Conservation (phyloP, 1,284 basidiomycete genomes). For the Rhodotorula sp. region DNA sequence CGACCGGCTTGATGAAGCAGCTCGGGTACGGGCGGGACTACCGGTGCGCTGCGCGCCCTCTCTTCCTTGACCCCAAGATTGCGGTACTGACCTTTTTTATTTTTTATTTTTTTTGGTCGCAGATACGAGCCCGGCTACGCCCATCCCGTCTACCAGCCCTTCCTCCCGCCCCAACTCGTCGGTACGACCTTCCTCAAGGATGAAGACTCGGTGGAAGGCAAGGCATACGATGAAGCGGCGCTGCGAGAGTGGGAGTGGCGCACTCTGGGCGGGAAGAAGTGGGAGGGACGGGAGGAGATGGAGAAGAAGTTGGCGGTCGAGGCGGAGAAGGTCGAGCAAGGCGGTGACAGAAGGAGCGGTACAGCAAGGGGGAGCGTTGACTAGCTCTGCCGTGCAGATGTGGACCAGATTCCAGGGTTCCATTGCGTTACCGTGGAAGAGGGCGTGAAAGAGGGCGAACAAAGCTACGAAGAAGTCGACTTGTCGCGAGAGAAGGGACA, state of each 20-base stretch:
- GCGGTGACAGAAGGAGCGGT: neutral
- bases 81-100: neutral
- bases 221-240: conserved; percentile 70
- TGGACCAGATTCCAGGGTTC: no score
- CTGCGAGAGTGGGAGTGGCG: conserved; percentile 68
- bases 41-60: conserved; percentile 34
- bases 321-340: no score
- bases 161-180: conserved; percentile 52
- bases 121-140: conserved; percentile 73
- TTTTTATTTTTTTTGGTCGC: neutral
- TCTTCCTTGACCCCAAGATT: neutral
- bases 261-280: conserved; percentile 61
- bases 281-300: conserved; percentile 57
- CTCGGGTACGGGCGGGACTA: conserved; percentile 73
- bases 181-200: conserved; percentile 57
- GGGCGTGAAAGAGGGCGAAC: no score
- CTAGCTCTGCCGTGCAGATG: no score
- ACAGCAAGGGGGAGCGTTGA: no score
- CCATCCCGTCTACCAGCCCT: conserved; percentile 56
- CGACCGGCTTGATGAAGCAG: conserved; percentile 75
- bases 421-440: no score
- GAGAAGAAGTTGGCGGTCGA: conserved; percentile 6
- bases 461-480: no score
- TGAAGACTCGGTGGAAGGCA: conserved; percentile 58
- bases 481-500: no score